Evolutionary conservation across 2,329 filamentous ascomycete genomes (phyloP), one percentile per base, ranked within the genome.

Genomic region (Aureobasidium sp.): DNA sequence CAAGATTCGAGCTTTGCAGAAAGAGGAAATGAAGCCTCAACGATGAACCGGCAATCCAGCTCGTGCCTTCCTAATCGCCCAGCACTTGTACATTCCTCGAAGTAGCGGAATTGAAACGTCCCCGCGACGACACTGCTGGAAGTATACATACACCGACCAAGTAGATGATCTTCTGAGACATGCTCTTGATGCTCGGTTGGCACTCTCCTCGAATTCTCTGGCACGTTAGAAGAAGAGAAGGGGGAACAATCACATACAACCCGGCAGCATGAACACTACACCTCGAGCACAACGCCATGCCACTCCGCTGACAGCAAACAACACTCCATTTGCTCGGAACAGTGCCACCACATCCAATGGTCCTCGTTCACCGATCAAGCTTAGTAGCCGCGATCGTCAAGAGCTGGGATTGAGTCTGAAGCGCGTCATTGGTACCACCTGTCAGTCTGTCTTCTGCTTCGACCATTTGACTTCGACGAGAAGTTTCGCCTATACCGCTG

Each of bases 351-450:
- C 54, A 25, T 15, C 54, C 25, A 47, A 13, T 10, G 47, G 16
- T 10, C 61, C 66, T 33, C 54, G 61, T 23, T 67, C 62, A 18
- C 66, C 66, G 25, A 56, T 59, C 25, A 65, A 67, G 53, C 9
- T 33, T 20, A 48, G 3, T 43, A 31, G 23, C 13, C 56, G 55
- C 18, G 64, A 51, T 3, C 42, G 47, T 33, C 61, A 61, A 67
- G 66, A 65, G 62, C 55, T 67, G 27, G 60, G 66, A 31, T 29
- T 67, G 50, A 61, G 36, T 36, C 63, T 66, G 11, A 56, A 56
- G 51, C 90, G 93, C 69, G 94, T 98, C 66, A 92, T 98, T 73
- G 96, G 96, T 54, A 97, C 95, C 29, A 98, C 95, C 10, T 95
- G 94, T 69, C 88, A 85, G 71, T 93, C 92, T 6, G 91, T 94